Base-by-base conservation (phyloP, 345 rosid genomes). In the Aethionema arabicum region DNA sequence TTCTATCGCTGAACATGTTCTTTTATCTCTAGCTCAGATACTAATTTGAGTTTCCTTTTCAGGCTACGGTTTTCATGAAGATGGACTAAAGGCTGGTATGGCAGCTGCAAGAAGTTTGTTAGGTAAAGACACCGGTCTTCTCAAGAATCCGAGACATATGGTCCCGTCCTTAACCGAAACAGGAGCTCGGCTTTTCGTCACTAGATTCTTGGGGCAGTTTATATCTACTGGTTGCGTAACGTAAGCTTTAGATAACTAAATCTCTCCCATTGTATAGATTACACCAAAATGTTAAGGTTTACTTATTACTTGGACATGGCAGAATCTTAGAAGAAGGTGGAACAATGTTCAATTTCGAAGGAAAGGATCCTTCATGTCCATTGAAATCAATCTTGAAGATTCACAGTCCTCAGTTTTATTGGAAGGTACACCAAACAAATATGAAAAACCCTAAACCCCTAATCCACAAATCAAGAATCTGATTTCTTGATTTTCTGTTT, bases 61-160 rank as follows among this genome's bases (percentile, higher is more conserved):
- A 89, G 98, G 98, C 42, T 87, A 89, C 70, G 99, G 97, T 65
- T 92, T 89, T 77, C 99, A 89, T 72, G 97, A 92, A 77, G 97
- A 92, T 48, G 95, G 96, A 63, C 72, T 92, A 33, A 92, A 87
- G 96, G 87, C 89, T 12, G 98, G 93, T 66, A 72, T 78, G 79
- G 67, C 72, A 60, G 88, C 90, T 37, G 96, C 98, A 46, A 69
- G 82, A 52, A 61, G 78, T 61, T 65, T 92, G 76, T 78, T 92
- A 16, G 84, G 90, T 47, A 76, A 78, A 68, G 69, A 55, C 12
- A 66, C 65, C 44, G 45, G 59, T 50, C 56, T 86, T 65, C 64
- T 83, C 40, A 66, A 72, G 50, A 86, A 92, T 59, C 96, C 91
- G 4, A 80, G 65, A 52, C 90, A 81, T 59, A 89, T 92, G 96